phyloP scores from a whole-genome alignment of 179 eudicot genomes.

The Patellifolia procumbens region DNA sequence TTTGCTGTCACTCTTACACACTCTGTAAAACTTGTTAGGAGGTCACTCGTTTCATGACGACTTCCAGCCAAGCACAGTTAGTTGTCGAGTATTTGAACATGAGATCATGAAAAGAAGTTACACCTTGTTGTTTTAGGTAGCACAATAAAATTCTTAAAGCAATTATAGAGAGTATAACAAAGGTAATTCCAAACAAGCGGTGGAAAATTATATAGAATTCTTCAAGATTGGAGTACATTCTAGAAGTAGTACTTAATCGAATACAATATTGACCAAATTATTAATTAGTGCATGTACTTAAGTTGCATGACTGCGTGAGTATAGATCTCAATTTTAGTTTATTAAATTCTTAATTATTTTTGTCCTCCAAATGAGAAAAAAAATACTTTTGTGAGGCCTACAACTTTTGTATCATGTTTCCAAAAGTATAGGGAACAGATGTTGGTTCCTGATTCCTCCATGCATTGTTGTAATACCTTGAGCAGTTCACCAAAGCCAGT shows the following conservation, averaged over 20 bases:
- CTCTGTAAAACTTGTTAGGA: too few species aligned
- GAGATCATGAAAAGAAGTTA: too few species aligned
- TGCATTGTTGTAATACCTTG: conserved; percentile 12
- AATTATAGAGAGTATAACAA: background rate
- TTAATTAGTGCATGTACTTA: background rate
- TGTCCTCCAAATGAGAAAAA: background rate
- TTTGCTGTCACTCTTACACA: too few species aligned
- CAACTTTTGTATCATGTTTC: background rate
- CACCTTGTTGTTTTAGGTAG: too few species aligned
- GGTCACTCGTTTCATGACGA: too few species aligned
- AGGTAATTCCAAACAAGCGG: background rate
- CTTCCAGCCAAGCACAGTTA: too few species aligned
- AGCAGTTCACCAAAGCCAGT: conserved; percentile 26
- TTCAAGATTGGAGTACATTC: background rate
- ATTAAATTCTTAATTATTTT: background rate
- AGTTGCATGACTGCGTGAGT: background rate
- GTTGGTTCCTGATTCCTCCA: conserved; percentile 17
- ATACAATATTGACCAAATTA: background rate
- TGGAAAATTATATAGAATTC: background rate
- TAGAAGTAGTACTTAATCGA: background rate
- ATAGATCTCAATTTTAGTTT: background rate
- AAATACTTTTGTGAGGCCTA: background rate
- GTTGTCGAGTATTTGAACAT: too few species aligned
- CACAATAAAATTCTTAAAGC: background rate
- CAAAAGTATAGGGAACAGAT: conserved; percentile 16